Conservation (phyloP, 345 rosid genomes). For the Camelina laxa region DNA sequence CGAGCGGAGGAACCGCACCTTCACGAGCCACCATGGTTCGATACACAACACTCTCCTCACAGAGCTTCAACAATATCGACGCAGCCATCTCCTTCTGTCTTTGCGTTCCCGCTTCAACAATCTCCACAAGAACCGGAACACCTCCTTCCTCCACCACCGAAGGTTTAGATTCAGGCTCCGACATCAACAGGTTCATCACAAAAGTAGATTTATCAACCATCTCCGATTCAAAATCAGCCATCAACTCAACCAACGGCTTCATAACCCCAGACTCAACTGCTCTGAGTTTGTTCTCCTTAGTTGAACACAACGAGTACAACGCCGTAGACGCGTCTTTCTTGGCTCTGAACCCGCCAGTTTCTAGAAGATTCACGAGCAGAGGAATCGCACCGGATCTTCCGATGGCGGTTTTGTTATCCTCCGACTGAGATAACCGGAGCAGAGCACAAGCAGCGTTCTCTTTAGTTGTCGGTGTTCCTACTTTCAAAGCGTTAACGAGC, state of each 20-base stretch:
- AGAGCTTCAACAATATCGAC: conserved; percentile 62
- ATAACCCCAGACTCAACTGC: conserved; percentile 80
- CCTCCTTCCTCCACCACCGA: conserved; percentile 87
- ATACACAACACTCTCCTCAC: conserved; percentile 68
- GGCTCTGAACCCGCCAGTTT: conserved; percentile 68
- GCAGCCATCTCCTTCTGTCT: conserved; percentile 85
- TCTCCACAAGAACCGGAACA: conserved; percentile 92
- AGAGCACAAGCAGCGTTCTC: conserved; percentile 97
- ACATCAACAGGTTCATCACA: conserved; percentile 61
- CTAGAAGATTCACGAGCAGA: conserved; percentile 65
- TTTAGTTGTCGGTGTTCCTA: conserved; percentile 73
- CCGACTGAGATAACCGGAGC: conserved; percentile 79
- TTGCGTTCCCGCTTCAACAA: conserved; percentile 80
- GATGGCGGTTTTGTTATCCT: conserved; percentile 73
- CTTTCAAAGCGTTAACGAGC: conserved; percentile 66
- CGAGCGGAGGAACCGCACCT: conserved; percentile 94
- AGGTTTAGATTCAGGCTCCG: conserved; percentile 63
- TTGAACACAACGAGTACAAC: conserved; percentile 76
- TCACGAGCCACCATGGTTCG: conserved; percentile 87
- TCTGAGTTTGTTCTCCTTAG: conserved; percentile 75
- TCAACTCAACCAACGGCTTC: conserved; percentile 85
- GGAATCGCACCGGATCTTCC: conserved; percentile 96
- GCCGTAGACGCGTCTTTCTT: conserved; percentile 95
- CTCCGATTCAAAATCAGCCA: conserved; percentile 90
- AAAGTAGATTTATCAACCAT: conserved; percentile 95